Evolutionary conservation across 2,329 filamentous ascomycete species (phyloP), one percentile per base, ranked within the genome.

Genomic region (Penicillium palitans): DNA sequence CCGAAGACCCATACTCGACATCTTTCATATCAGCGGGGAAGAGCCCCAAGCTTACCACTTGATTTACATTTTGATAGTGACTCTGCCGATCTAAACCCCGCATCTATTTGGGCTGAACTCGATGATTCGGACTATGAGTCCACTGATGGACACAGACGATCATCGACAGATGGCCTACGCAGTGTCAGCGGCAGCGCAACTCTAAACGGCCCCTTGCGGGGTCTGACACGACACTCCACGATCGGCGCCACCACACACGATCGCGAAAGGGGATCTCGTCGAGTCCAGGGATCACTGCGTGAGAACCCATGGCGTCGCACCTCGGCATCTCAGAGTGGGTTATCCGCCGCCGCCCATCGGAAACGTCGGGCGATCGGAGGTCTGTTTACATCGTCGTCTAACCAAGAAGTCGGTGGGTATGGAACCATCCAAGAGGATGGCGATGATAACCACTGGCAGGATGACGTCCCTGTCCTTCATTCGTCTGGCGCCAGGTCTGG

Each of bases 91-190:
- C 84, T 80, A 57, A 90, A 95, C 70, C 84, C 85, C 1, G 87
- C 86, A 37, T 90, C 95, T 66, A 95, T 96, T 33, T 96, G 91
- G 92, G 90, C 87, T 56, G 91, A 96, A 72, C 81, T 96, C 15
- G 88, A 95, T 69, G 92, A 96, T 67, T 86, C 89, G 41, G 83
- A 85, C 24, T 68, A 71, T 57, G 73, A 72, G 24, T 58, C 63
- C 27, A 48, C 55, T 4, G 55, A 58, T 25, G 31, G 59, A 1
- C 59, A 58, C 15, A 45, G 48, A 27, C 66, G 57, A 21, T 62
- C 41, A 48, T 59, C 44, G 19, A 51, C 39, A 56, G 64, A 59
- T 45, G 64, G 65, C 12, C 65, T 64, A 31, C 65, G 70, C 49
- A 71, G 63, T 47, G 63, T 63, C 24, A 68, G 68, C 57, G 59